Base-by-base conservation (phyloP, 768 basidiomycete genomes). In the Termitomyces sp. region DNA sequence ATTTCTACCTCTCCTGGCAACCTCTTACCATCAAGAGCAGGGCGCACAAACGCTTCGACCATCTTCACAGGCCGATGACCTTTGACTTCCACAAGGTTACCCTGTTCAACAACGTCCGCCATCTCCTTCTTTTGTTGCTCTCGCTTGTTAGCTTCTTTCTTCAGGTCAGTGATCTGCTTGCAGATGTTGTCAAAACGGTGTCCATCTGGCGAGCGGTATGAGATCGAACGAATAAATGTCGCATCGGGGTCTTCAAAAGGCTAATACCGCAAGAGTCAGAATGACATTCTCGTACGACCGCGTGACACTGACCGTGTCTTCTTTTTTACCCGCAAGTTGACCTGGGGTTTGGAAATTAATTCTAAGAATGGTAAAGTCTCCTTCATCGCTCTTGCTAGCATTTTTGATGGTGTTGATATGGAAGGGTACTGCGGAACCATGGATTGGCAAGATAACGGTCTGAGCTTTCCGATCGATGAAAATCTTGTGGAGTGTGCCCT, bases 301-400 rank as follows among this genome's bases (percentile, higher is more conserved):
- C 24, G 38, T 64, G 22, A 2, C 32, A 69, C 75, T 68, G 63
- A 95, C 94, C 63, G 94, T 98, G 65, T 98, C 97, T 72, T 99
- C 97, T 76, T 99, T 98, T 79, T 96, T 98, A 32, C 97, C 96
- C 0, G 94, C 91, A 28, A 98, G 86, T 70, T 98, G 95, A 53
- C 97, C 97, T 12, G 97, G 97, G 0, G 96, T 97, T 73, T 98
- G 95, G 78, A 98, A 98, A 75, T 98, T 98, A 74, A 99, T 94
- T 2, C 97, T 87, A 57, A 99, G 82, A 68, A 92, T 94, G 0
- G 95, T 96, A 71, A 89, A 92, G 55, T 98, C 94, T 6, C 92
- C 93, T 74, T 98, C 97, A 64, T 99, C 96, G 65, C 86, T 97
- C 78, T 98, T 98, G 79, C 91, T 95, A 35, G 90, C 92, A 71